Base-by-base conservation (phyloP, 2,329 filamentous ascomycete species). In the Paracoccidioides brasiliensis region DNA sequence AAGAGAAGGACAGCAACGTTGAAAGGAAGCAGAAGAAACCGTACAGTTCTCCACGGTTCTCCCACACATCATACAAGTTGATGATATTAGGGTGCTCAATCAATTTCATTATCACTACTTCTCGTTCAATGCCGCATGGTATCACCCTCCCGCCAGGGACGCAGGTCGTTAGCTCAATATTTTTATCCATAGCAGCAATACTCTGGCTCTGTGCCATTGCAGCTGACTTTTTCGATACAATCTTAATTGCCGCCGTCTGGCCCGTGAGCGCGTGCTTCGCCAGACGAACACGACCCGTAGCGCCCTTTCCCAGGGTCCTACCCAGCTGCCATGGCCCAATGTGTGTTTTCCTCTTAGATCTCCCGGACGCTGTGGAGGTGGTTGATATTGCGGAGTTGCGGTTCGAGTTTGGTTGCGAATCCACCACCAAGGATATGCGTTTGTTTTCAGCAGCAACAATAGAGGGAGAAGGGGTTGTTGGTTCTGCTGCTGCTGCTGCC, bases 91-190 rank as follows among this genome's bases (percentile, higher is more conserved):
- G 88, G 71, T 98, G 93, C 65, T 95, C 85, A 58, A 97, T 88
- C 56, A 97, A 79, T 73, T 96, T 97, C 80, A 98, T 89, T 63
- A 98, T 94, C 37, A 91, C 90, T 43, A 98, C 90, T 68, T 98
- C 93, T 55, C 93, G 81, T 72, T 97, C 91, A 58, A 98, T 86
- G 1, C 90, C 87, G 64, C 91, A 83, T 1, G 91, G 91, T 67
- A 95, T 90, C 54, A 81, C 79, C 61, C 83, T 80, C 57, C 85
- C 78, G 43, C 83, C 82, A 52, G 80, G 76, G 40, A 78, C 74
- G 57, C 74, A 76, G 41, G 77, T 77, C 32, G 77, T 80, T 55
- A 76, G 73, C 54, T 70, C 81, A 42, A 77, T 84, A 69, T 83
- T 86, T 62, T 84, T 80, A 66, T 91, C 89, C 60, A 96, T 80